A percentile compares a stretch with the other conserved stretches of the same genome.
phyloP scores from a whole-genome alignment of 768 basidiomycete genomes.

The Pluteus cervinus region DNA sequence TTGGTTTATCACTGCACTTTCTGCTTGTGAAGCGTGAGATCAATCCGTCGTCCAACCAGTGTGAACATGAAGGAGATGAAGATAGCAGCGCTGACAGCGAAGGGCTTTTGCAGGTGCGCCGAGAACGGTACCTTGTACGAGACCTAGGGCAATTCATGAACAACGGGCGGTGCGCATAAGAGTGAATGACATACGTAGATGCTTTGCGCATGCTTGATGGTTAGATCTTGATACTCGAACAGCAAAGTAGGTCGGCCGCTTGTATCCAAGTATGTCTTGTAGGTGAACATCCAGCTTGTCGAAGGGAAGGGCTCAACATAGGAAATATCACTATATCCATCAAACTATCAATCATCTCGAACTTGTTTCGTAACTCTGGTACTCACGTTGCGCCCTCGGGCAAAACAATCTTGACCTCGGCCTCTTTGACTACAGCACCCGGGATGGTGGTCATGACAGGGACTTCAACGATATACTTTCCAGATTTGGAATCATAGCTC shows the following conservation, averaged over 20 bases:
- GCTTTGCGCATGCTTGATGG: constrained; percentile 69
- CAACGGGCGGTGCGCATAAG: constrained; percentile 3
- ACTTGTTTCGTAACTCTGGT: background rate
- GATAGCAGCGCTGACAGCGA: constrained; percentile 70
- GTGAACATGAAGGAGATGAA: constrained; percentile 55
- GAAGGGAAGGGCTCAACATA: constrained; percentile 80
- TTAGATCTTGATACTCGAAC: constrained; percentile 68
- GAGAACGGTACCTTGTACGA: constrained; percentile 77
- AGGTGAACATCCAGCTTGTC: constrained; percentile 55
- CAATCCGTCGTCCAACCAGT: constrained; percentile 36
- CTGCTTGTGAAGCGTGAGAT: constrained; percentile 42
- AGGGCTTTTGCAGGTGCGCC: constrained; percentile 84
- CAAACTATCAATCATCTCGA: background rate
- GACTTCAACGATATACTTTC: constrained; percentile 68
- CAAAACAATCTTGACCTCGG: constrained; percentile 72
- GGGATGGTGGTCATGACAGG: constrained; percentile 83
- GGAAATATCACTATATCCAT: constrained; percentile 61
- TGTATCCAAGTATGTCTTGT: constrained; percentile 89
- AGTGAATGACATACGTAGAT: constrained; percentile 64
- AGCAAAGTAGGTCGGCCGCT: constrained; percentile 77
- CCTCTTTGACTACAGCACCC: constrained; percentile 76
- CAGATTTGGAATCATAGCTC: constrained; percentile 54
- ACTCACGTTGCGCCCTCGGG: constrained; percentile 96
- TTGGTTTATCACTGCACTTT: constrained; percentile 24
- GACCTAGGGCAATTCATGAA: constrained; percentile 43